Conservation (phyloP, 2,329 filamentous ascomycete species). For the Blastomyces gilchristii region DNA sequence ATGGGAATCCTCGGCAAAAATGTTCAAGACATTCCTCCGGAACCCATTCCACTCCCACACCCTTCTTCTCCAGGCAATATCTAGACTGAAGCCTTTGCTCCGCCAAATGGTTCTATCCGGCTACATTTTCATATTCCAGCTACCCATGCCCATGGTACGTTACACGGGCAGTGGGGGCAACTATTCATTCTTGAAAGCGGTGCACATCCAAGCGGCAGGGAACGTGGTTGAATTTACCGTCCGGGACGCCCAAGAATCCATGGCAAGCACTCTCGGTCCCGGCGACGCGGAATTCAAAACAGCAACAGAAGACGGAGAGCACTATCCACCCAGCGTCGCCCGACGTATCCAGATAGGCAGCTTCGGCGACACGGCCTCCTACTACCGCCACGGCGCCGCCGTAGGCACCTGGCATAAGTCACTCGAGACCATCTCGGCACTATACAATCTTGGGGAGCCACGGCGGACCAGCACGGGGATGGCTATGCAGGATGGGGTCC, state of each 20-base stretch:
- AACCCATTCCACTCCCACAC: conserved; percentile 36
- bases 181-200: conserved; percentile 37
- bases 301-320: conserved; percentile 21
- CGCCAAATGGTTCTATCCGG: conserved; percentile 41
- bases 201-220: conserved; percentile 33
- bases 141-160: conserved; percentile 38
- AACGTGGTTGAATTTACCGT: conserved; percentile 24
- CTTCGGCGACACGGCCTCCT: conserved; percentile 42
- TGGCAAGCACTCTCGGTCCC: conserved; percentile 45
- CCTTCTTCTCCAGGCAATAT: conserved; percentile 37
- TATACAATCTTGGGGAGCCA: conserved; percentile 34
- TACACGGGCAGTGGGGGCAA: conserved; percentile 42
- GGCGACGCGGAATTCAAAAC: conserved; percentile 36
- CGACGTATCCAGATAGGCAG: conserved; percentile 33
- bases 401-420: conserved; percentile 42
- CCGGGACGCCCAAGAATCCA: conserved; percentile 35
- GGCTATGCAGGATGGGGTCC: conserved; percentile 37
- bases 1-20: conserved; percentile 38
- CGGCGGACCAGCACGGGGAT: conserved; percentile 30
- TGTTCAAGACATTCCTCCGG: conserved; percentile 40
- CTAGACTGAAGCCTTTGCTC: conserved; percentile 39
- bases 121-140: conserved; percentile 47
- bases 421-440: conserved; percentile 39
- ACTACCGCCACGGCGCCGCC: conserved; percentile 45
- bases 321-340: conserved; percentile 35